Conservation (phyloP, 1,139 yeast genomes). For the Lodderomyces metapsilosis region DNA sequence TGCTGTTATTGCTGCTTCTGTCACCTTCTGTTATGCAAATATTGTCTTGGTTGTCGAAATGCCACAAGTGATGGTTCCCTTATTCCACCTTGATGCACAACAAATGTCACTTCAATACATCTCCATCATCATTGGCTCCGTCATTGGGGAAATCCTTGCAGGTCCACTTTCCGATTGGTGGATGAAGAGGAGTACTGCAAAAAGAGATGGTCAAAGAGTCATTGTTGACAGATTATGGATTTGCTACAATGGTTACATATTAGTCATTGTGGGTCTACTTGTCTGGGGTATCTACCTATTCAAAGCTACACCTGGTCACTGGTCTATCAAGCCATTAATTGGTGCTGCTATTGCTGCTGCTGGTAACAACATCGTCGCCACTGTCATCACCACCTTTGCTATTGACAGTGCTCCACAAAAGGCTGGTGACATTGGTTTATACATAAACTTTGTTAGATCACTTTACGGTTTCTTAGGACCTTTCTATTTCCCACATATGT, state of each 20-base stretch:
- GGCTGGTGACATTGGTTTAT: slow-evolving; percentile 20
- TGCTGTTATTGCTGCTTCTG: slow-evolving; percentile 20
- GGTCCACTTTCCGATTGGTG: slow-evolving; percentile 26
- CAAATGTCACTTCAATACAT: slow-evolving; percentile 23
- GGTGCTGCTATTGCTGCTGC: slow-evolving; percentile 25
- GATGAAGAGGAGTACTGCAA: slow-evolving; percentile 18
- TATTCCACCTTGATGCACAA: slow-evolving; percentile 21
- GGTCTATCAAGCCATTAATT: slow-evolving; percentile 24
- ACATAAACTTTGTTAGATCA: slow-evolving; percentile 17
- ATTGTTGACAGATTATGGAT: slow-evolving; percentile 22
- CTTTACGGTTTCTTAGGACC: slow-evolving; percentile 24
- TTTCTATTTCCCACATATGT: slow-evolving; percentile 25
- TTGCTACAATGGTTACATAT: slow-evolving; percentile 21
- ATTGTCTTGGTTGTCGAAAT: slow-evolving; percentile 24
- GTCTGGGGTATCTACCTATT: slow-evolving; percentile 23
- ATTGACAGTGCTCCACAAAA: slow-evolving; percentile 16
- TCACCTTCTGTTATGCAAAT: slow-evolving; percentile 23
- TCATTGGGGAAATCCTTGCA: slow-evolving; percentile 24
- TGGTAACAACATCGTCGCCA: slow-evolving; percentile 25
- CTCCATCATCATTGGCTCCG: slow-evolving; percentile 22
- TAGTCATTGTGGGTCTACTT: slow-evolving; percentile 22
- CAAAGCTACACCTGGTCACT: slow-evolving; percentile 19
- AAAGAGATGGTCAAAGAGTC: slow-evolving; percentile 16
- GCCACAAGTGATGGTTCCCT: slow-evolving; percentile 22
- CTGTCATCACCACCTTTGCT: slow-evolving; percentile 21